Evolutionary conservation across 768 basidiomycete species (phyloP), one percentile per base, ranked within the genome.

Genomic region (Leccinum aurantiacum): DNA sequence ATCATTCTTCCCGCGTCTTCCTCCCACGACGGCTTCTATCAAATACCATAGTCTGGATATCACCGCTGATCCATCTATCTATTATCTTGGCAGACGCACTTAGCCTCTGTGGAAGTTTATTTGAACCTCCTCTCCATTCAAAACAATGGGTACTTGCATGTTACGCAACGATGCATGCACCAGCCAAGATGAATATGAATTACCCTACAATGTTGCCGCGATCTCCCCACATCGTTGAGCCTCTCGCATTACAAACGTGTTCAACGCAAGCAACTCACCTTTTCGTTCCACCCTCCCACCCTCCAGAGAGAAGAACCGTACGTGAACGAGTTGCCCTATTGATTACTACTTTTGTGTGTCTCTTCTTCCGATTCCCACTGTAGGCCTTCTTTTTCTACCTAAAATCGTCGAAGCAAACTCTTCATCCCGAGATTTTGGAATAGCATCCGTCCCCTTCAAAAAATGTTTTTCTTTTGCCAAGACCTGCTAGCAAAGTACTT

Each of bases 1-100:
- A 17, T 17, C 37, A 17, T 38, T 38, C 62, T 59, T 41, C 25
- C 9, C 51, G 46, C 59, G 47, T 17, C 65, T 71, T 74, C 71
- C 57, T 63, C 57, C 65, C 68, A 62, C 62, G 53, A 48, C 10
- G 46, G 53, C 70, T 61, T 62, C 61, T 13, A 60, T 63, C 47
- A 50, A 49, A 31, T 60, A 31, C 60, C 63, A 61, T 68, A 67
- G 62, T 62, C 3, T 66, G 41, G 61, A 60, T 61, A 65, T 68
- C 60, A 51, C 68, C 64, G 49, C 56, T 44, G 54, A 27, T 35
- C 14, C 14, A 35, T 35, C 35, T 6, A 35, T 35, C 60, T 15
- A 41, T 58, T 33, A 33, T 33, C 54, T 59, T 15, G 35, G 35
- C 35, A 35, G 50, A 54, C 63, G 52, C 57, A 57, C 60, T 53